phyloP scores from a whole-genome alignment of 2,329 filamentous ascomycete species.

The Thielaviopsis euricoi region DNA sequence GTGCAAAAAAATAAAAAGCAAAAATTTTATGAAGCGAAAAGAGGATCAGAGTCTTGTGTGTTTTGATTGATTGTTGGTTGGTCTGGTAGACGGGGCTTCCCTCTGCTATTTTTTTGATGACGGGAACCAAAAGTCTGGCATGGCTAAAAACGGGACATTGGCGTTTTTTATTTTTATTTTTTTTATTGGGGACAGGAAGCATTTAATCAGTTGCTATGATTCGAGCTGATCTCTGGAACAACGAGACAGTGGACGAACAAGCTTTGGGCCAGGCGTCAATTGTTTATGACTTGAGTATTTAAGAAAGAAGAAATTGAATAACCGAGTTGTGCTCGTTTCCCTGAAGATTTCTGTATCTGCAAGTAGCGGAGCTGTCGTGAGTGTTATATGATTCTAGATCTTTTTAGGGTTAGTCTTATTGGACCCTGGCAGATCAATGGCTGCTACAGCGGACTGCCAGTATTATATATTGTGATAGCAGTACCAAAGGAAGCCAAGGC shows the following conservation, averaged over 20 bases:
- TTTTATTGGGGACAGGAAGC: slow-evolving; percentile 4
- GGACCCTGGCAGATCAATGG: too few relatives aligned
- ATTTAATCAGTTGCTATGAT: slow-evolving; percentile 3
- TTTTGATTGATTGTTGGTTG: background rate
- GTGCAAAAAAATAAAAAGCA: slow-evolving; percentile 13
- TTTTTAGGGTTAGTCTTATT: too few relatives aligned
- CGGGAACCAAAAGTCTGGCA: slow-evolving; percentile 1
- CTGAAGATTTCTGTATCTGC: background rate
- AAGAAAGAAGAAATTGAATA: background rate
- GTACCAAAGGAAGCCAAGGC: too few relatives aligned
- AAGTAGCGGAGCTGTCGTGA: too few relatives aligned
- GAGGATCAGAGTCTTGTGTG: slow-evolving; percentile 3
- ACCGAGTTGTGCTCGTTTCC: background rate
- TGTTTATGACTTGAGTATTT: background rate
- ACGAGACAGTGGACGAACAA: background rate
- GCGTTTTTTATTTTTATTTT: slow-evolving; percentile 8
- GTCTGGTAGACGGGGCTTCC: background rate
- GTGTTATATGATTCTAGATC: too few relatives aligned
- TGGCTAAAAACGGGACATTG: background rate
- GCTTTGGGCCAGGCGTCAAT: background rate
- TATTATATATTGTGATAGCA: too few relatives aligned
- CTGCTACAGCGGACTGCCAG: too few relatives aligned
- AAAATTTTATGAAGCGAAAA: slow-evolving; percentile 8
- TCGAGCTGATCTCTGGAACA: background rate
- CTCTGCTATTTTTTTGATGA: background rate